Conservation (phyloP, 1,284 basidiomycete genomes). For the Ceratobasidium sp. region DNA sequence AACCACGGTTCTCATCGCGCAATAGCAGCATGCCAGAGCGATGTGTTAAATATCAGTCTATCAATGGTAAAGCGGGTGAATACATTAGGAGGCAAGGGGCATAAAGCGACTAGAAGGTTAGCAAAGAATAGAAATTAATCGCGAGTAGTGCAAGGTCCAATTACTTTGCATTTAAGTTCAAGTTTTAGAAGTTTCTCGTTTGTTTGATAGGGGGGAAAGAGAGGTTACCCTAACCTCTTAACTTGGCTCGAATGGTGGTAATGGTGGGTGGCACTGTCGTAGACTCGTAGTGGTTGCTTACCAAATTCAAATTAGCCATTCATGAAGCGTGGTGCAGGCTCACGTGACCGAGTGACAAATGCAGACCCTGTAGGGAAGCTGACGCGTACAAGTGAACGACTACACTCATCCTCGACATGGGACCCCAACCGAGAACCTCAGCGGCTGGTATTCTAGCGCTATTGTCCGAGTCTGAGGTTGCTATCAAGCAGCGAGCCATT, state of each 20-base stretch:
- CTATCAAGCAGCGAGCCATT: slow-evolving; percentile 90
- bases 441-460: slow-evolving; percentile 89
- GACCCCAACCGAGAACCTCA: slow-evolving; percentile 64
- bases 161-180: slow-evolving; percentile 15
- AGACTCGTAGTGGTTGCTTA: slow-evolving; percentile 9
- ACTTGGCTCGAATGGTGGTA: too few species aligned
- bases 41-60: too few species aligned
- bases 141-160: too few species aligned
- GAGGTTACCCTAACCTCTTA: too few species aligned
- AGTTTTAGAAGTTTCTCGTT: background rate
- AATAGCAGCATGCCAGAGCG: too few species aligned
- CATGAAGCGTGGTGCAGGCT: background rate
- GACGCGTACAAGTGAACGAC: slow-evolving; percentile 42
- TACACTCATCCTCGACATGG: slow-evolving; percentile 39
- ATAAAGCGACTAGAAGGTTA: too few species aligned
- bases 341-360: background rate
- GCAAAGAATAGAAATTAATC: too few species aligned
- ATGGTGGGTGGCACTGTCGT: slow-evolving; percentile 42
- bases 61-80: too few species aligned
- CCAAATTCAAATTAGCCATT: background rate
- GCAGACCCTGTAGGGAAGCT: slow-evolving; percentile 29
- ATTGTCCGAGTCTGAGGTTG: slow-evolving; percentile 82
- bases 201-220: too few species aligned
- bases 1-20: too few species aligned
- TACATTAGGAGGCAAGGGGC: too few species aligned